Conservation (phyloP, 192 early-diverging fungal species). For the Linnemannia schmuckeri region DNA sequence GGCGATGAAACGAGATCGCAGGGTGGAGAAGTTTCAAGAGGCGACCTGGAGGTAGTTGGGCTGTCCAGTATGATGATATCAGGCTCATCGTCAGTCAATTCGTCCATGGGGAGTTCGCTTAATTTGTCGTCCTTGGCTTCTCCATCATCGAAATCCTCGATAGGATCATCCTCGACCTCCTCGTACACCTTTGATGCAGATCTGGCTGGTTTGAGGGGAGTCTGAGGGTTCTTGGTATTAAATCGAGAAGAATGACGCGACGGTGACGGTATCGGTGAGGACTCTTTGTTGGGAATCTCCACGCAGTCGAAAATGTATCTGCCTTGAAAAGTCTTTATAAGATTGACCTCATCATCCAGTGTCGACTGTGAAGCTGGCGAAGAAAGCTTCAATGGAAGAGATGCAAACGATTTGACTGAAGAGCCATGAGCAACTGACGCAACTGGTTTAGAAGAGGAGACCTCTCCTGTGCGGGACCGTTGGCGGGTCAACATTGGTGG, state of each 20-base stretch:
- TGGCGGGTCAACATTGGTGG: not conserved
- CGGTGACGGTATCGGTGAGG: not conserved
- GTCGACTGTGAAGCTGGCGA: not conserved
- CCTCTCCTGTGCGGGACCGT: not conserved
- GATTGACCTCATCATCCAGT: not conserved
- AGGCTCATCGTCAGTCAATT: not conserved
- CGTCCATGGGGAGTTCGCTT: not conserved
- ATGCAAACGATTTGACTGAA: not conserved
- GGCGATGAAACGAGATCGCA: not conserved
- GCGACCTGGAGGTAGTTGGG: not conserved
- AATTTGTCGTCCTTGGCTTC: not conserved
- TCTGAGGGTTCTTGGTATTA: not conserved
- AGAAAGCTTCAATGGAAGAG: not conserved
- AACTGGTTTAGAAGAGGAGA: not conserved
- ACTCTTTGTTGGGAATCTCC: not conserved
- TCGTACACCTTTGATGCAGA: not conserved
- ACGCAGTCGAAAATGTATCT: constrained; percentile 15
- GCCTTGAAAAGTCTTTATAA: not conserved
- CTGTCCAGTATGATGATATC: not conserved
- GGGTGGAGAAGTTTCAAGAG: constrained; percentile 19
- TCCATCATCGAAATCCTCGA: constrained; percentile 18
- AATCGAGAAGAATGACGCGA: not conserved
- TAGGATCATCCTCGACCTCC: constrained; percentile 38
- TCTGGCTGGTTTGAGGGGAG: not conserved
- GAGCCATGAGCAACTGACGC: not conserved